Evolutionary conservation across 345 rosid species (phyloP).

Genomic region (Tarenaya hassleriana): DNA sequence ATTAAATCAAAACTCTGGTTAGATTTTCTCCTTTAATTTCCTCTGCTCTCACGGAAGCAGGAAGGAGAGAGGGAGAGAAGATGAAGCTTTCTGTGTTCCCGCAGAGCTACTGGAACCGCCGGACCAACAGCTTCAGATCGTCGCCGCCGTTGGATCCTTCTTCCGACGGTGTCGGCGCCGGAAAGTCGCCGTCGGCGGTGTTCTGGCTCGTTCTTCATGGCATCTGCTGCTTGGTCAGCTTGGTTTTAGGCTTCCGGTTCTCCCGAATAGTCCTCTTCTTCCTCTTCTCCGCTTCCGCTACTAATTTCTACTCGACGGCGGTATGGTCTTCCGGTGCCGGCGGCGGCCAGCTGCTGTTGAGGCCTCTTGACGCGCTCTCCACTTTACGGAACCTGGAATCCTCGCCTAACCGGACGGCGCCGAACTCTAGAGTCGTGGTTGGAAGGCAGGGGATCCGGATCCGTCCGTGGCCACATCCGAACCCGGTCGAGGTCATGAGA

Average conservation of each 20-base stretch:
- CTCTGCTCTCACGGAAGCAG: conserved; percentile 7
- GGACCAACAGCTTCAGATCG: conserved; percentile 53
- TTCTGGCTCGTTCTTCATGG: conserved; percentile 79
- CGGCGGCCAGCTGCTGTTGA: conserved; percentile 21
- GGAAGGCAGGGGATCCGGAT: conserved; percentile 99
- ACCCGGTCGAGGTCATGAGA: conserved; percentile 81
- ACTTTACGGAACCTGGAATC: conserved; percentile 16
- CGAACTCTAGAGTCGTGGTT: conserved; percentile 63
- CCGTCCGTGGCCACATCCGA: conserved; percentile 99
- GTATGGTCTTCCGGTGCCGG: conserved; percentile 30
- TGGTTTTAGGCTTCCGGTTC: conserved; percentile 88
- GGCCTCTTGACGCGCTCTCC: conserved; percentile 20
- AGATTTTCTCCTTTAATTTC: conserved; percentile 17
- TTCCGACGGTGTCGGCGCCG: conserved; percentile 32
- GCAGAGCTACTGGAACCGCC: conserved; percentile 65
- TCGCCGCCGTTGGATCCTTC: conserved; percentile 52
- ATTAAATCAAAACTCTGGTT: conserved; percentile 1
- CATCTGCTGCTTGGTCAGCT: conserved; percentile 83
- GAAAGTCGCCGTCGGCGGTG: conserved; percentile 58
- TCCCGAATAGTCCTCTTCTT: conserved; percentile 84
- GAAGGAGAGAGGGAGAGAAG: conserved; percentile 7
- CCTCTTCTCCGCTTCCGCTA: conserved; percentile 66
- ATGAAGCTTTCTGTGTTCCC: conserved; percentile 83
- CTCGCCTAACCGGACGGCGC: conserved; percentile 23
- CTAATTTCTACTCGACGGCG: conserved; percentile 51